Conservation (phyloP, 1,284 basidiomycete species). For the Wolfiporia cocos region DNA sequence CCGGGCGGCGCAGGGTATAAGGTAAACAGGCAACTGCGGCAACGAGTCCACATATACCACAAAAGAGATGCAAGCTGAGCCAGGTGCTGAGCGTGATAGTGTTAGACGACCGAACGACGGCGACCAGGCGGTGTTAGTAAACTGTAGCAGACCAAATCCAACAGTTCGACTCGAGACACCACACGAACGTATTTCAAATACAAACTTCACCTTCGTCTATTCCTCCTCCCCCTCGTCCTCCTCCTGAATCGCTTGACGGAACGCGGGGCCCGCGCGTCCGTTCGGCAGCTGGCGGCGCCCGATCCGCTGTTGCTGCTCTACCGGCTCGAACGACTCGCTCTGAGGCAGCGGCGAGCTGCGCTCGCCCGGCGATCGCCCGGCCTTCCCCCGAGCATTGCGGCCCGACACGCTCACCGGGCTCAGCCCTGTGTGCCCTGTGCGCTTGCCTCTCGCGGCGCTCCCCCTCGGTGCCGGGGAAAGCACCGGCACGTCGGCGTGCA, state of each 20-base stretch:
- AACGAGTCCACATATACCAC: no score
- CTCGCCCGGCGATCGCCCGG: slow-evolving; percentile 53
- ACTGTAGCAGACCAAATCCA: no score
- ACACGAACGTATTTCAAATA: no score
- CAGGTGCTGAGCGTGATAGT: no score
- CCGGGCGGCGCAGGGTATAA: no score
- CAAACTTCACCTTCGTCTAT: no score
- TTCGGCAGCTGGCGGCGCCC: slow-evolving; percentile 58
- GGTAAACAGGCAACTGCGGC: no score
- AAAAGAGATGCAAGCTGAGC: no score
- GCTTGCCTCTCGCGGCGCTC: slow-evolving; percentile 8
- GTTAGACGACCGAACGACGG: no score
- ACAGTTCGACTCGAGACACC: no score
- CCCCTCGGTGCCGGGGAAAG: slow-evolving; percentile 17
- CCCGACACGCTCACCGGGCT: slow-evolving; percentile 13
- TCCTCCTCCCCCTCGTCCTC: slow-evolving; percentile 75
- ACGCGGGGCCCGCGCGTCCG: slow-evolving; percentile 54
- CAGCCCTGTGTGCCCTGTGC: slow-evolving; percentile 22
- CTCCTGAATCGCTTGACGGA: slow-evolving; percentile 64
- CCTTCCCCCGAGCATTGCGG: slow-evolving; percentile 28
- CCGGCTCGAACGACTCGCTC: slow-evolving; percentile 41
- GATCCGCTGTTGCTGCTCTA: slow-evolving; percentile 42
- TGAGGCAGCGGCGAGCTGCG: slow-evolving; percentile 49
- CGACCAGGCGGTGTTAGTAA: no score
- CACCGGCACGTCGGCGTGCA: slow-evolving; percentile 17